Evolutionary conservation across 2,329 filamentous ascomycete genomes (phyloP), one percentile per base, ranked within the genome.

Genomic region (Lecanicillium sp.): DNA sequence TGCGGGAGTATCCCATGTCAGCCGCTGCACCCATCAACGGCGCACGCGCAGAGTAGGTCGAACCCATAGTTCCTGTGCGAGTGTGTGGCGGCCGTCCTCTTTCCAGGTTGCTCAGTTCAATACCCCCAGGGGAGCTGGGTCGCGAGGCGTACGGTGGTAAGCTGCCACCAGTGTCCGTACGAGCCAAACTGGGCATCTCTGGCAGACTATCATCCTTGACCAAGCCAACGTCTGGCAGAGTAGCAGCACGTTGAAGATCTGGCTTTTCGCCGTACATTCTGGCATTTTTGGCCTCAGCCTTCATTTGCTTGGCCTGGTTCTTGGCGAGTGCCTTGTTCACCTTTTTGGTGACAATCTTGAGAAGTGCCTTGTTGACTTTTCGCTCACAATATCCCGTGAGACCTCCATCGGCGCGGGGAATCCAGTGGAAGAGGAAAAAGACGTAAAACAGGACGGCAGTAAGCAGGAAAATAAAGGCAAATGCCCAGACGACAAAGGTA

Each of bases 341-440:
- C 64, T 92, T 96, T 52, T 71, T 75, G 39, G 80, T 79, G 4
- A 97, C 89, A 48, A 97, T 92, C 49, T 79, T 79, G 54, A 84
- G 84, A 48, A 98, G 71, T 48, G 88, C 74, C 52, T 78, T 81
- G 62, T 94, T 94, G 57, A 95, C 82, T 66, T 97, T 97, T 33
- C 88, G 82, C 45, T 86, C 83, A 58, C 92, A 97, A 64, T 94
- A 98, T 18, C 81, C 80, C 5, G 79, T 78, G 20, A 98, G 71
- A 7, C 84, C 81, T 5, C 87, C 87, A 53, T 96, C 88, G 10
- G 78, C 70, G 27, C 75, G 74, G 2, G 89, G 88, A 44, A 98
- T 90, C 62, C 90, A 92, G 60, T 92, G 85, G 76, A 85, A 95
- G 5, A 98, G 72, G 60, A 95, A 98, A 52, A 87, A 77, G 28